These are phyloP conservation scores for Boletus eberwhitei DNA, from an alignment of 768 basidiomycete species.

Conservation along the genomic window DNA sequence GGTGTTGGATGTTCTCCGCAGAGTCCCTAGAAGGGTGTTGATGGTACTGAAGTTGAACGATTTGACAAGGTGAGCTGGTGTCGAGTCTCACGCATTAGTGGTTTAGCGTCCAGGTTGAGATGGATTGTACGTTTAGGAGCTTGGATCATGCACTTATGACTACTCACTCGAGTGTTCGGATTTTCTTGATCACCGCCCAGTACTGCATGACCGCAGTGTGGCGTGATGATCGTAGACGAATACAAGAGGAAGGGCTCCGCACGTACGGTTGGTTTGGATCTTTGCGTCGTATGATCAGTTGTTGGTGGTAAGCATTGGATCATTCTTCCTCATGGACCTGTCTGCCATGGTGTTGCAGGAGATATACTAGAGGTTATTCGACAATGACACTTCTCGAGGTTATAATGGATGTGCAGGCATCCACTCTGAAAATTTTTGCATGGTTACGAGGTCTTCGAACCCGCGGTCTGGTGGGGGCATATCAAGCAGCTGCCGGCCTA, in stretches of 20 bases:
- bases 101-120: not conserved
- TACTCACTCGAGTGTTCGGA: conserved; percentile 80
- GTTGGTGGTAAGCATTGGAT: conserved; percentile 71
- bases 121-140: conserved; percentile 43
- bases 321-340: not conserved
- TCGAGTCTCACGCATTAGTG: not conserved
- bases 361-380: conserved; percentile 52
- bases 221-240: conserved; percentile 59
- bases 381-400: conserved; percentile 53
- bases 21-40: conserved; percentile 77
- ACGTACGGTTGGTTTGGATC: conserved; percentile 39
- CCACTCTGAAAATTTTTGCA: conserved; percentile 48
- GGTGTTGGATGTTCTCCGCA: conserved; percentile 83
- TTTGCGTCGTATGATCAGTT: conserved; percentile 56
- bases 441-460: conserved; percentile 65
- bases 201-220: conserved; percentile 82
- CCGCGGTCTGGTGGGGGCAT: conserved; percentile 62
- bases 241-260: conserved; percentile 51
- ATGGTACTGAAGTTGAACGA: conserved; percentile 89
- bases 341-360: conserved; percentile 40
- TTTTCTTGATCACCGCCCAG: conserved; percentile 89
- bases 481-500: conserved; percentile 70
- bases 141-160: conserved; percentile 85
- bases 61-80: conserved; percentile 57
- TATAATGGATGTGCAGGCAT: conserved; percentile 62